These are phyloP conservation scores for Microsporum ferrugineum DNA, from an alignment of 2,329 filamentous ascomycete species.

Conservation along the genomic window DNA sequence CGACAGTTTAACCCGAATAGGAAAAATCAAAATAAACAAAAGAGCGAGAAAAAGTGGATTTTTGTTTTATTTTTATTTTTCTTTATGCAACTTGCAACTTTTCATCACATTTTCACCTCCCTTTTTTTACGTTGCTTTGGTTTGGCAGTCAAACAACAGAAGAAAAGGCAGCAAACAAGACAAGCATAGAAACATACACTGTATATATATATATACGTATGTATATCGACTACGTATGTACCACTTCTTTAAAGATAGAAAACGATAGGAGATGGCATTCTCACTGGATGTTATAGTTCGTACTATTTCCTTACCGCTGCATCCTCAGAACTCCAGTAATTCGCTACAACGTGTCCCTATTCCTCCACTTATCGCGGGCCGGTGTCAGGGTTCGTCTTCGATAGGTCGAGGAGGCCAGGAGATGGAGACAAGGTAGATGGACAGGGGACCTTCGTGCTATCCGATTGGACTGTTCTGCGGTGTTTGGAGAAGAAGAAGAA, in stretches of 20 bases:
- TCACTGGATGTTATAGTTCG: neutral
- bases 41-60: neutral
- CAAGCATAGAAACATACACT: neutral
- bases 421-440: neutral
- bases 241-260: neutral
- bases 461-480: constrained; percentile 8
- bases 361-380: constrained; percentile 10
- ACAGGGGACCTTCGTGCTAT: constrained; percentile 4
- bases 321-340: neutral
- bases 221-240: neutral
- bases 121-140: neutral
- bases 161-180: neutral
- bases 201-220: neutral
- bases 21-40: constrained; percentile 14
- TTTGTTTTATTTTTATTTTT: neutral
- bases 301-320: neutral
- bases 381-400: neutral
- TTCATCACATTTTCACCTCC: neutral
- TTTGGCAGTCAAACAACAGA: neutral
- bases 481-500: neutral
- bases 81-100: neutral
- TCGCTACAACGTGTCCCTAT: neutral
- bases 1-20: neutral
- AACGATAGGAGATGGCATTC: neutral
- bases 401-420: neutral